A percentile compares a stretch with the other conserved stretches of the same genome.
Conservation (phyloP, 2,329 filamentous ascomycete species). For the Orbilia oligospora region DNA sequence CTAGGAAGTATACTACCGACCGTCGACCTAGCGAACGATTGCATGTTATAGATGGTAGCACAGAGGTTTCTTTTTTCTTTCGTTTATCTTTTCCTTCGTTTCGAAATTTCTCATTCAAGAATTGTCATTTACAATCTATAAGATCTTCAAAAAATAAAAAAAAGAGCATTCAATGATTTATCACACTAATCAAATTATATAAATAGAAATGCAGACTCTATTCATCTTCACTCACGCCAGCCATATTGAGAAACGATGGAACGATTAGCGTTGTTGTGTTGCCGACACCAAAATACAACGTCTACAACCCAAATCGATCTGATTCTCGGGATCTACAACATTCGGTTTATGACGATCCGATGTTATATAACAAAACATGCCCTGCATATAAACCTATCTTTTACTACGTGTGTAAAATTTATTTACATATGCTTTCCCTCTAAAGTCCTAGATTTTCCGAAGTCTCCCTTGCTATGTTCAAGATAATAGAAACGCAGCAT, state of each 20-base stretch:
- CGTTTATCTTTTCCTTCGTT: no score
- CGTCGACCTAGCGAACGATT: background rate
- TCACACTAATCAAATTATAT: no score
- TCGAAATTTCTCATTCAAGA: no score
- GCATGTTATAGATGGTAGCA: background rate
- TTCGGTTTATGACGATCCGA: no score
- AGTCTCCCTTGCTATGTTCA: background rate
- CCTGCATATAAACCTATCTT: background rate
- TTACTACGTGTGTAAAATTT: background rate
- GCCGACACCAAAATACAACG: constrained; percentile 30
- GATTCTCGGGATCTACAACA: background rate
- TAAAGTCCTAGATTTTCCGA: background rate
- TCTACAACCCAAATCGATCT: constrained; percentile 39
- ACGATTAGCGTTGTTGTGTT: constrained; percentile 25
- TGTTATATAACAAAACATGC: background rate
- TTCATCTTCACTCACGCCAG: no score
- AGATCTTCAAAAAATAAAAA: no score
- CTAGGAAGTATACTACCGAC: no score
- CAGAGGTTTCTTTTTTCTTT: background rate
- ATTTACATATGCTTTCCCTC: background rate
- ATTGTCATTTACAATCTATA: no score
- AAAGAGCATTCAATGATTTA: no score
- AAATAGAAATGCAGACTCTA: no score
- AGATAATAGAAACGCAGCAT: background rate
- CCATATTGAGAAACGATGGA: background rate